Conservation (phyloP, 805 yeast species). For the Barnettozyma sucrosica region DNA sequence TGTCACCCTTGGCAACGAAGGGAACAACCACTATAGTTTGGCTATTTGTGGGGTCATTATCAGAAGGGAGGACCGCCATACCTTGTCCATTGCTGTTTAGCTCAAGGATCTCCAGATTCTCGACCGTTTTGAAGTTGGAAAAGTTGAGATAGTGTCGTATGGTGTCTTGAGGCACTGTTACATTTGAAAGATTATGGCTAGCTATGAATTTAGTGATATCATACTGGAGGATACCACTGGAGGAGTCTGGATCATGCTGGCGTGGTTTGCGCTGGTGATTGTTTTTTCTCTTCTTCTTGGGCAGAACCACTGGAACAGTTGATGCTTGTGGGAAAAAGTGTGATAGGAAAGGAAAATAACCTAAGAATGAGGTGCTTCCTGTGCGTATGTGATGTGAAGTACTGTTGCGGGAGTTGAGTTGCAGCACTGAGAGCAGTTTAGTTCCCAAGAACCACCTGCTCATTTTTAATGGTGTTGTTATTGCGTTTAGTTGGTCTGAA, state of each 20-base stretch:
- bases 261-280: not conserved
- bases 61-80: slow-evolving; percentile 59
- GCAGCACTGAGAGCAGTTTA: not conserved
- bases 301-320: not conserved
- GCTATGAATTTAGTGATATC: slow-evolving; percentile 2
- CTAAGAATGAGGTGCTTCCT: not conserved
- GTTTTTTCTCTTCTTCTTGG: slow-evolving; percentile 3
- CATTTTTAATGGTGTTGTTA: not conserved
- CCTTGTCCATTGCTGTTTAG: slow-evolving; percentile 75
- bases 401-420: not conserved
- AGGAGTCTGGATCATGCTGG: slow-evolving; percentile 8
- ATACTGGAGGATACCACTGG: slow-evolving; percentile 7
- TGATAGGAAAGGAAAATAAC: slow-evolving; percentile 24
- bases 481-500: not conserved
- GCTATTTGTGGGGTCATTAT: slow-evolving; percentile 32
- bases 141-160: slow-evolving; percentile 6
- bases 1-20: slow-evolving; percentile 79
- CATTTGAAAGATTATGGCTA: not conserved
- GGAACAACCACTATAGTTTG: slow-evolving; percentile 72
- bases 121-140: slow-evolving; percentile 19
- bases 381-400: not conserved
- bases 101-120: slow-evolving; percentile 48
- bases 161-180: slow-evolving; percentile 3
- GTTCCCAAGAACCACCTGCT: not conserved
- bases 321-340: not conserved